Percentiles rank a stretch among this genome's conserved stretches.
Evolutionary conservation across 805 yeast genomes (phyloP).

Genomic region (Hanseniaspora vineae): DNA sequence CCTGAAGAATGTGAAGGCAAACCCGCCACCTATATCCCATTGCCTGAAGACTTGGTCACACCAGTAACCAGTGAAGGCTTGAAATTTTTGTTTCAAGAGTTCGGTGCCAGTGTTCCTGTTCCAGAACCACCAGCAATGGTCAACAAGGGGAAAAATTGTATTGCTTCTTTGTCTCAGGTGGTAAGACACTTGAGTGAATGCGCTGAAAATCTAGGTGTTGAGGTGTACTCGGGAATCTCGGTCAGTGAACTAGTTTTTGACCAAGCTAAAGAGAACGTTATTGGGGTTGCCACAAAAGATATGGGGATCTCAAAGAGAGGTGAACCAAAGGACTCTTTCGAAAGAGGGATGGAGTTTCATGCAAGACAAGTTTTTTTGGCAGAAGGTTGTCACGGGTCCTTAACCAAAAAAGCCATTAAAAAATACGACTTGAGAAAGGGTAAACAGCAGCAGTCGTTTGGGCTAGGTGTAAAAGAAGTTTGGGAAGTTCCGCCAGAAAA

Average conservation of each 20-base stretch:
- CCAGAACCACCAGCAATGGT: constrained; percentile 92
- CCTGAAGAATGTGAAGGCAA: constrained; percentile 30
- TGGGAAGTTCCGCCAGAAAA: constrained; percentile 88
- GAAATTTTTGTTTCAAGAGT: constrained; percentile 49
- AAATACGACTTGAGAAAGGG: constrained; percentile 56
- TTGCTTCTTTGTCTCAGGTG: constrained; percentile 71
- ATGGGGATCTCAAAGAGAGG: constrained; percentile 74
- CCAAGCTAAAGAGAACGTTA: constrained; percentile 32
- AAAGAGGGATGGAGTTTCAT: constrained; percentile 94
- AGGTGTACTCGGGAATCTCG: constrained; percentile 80
- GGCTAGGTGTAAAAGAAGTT: constrained; percentile 89
- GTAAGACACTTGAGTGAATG: constrained; percentile 71
- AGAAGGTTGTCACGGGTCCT: constrained; percentile 97
- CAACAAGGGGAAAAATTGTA: constrained; percentile 70
- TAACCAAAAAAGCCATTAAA: constrained; percentile 63
- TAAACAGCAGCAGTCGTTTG: constrained; percentile 76
- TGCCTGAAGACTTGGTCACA: constrained; percentile 70
- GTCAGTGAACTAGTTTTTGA: constrained; percentile 69
- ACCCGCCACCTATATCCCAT: constrained; percentile 37
- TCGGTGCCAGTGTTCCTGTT: constrained; percentile 39
- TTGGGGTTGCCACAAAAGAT: constrained; percentile 91
- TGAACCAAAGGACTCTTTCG: constrained; percentile 68
- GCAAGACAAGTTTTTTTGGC: constrained; percentile 83
- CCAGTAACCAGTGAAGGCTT: constrained; percentile 63
- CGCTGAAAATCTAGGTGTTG: constrained; percentile 92